Base-by-base conservation (phyloP, 2,329 filamentous ascomycete species). In the Penicillium sp. region DNA sequence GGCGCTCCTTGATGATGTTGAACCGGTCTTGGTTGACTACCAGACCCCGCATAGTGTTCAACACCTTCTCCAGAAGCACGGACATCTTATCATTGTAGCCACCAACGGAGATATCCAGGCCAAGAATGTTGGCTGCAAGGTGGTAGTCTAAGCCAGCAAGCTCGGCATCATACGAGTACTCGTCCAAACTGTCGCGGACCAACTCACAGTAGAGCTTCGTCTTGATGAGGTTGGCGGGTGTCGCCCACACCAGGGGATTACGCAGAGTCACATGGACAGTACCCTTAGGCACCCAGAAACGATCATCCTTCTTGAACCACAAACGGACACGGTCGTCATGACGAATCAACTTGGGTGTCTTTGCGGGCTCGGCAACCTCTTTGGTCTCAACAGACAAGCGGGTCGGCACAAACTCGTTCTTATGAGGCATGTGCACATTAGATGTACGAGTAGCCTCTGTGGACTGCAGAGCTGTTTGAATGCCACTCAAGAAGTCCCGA, bases 221-320 rank as follows among this genome's bases (percentile, higher is more conserved):
- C 73, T 95, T 92, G 63, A 96, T 88, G 35, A 87, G 84, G 64
- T 91, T 93, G 60, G 90, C 88, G 1, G 93, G 91, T 4, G 91
- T 93, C 1, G 91, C 86, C 74, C 88, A 89, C n/a, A 91, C 88
- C 50, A 96, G 79, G 0, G 93, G 91, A 62, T 89, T 96, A 70
- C 89, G 87, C 67, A 96, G 84, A 68, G 89, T 92, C 66, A 97
- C 87, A 67, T 93, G 86, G 19, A 98, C 82, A 62, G 93, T 95
- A 3, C 92, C 95, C 77, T 96, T 97, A 9, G 95, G 95, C 10
- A 98, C 95, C 93, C 94, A 98, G 78, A 98, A 99, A 0, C 89
- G 93, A 70, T 99, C 95, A 72, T 99, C 95, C 79, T 98, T 98
- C 83, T 99, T 99, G 83, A 89, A 97, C 95, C 95, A 99, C 2